Evolutionary conservation across 2,329 filamentous ascomycete genomes (phyloP), one percentile per base, ranked within the genome.

Genomic region (Scedosporium aurantiacum): DNA sequence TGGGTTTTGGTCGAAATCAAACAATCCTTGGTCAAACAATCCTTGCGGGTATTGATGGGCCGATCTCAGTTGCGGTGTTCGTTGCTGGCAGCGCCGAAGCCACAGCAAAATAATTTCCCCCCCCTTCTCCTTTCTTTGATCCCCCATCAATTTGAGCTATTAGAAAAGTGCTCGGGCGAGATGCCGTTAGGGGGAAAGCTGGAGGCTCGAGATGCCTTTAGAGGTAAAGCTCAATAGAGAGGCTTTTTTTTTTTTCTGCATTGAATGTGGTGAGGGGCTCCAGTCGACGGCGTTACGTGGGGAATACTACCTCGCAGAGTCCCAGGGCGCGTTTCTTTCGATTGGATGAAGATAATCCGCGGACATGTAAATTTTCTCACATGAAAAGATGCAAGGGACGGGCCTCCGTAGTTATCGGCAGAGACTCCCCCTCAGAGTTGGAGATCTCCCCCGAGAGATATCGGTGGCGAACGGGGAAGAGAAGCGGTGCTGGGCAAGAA

Each of bases 101-200:
- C 5, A 47, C 5, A 21, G 43, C 14, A 10, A 6, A 23, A 47
- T 47, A 47, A 18, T 47, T 47, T n/a, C 18, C n/a, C 18, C 18
- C n/a, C 18, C 18, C 6, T 47, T 21, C 43, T 47, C 43, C 43
- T 47, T 21, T 23, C 43, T 47, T n/a, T 27, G 18, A n/a, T 54
- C 16, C 50, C n/a, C 23, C 50, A 12, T 54, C 50, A 18, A 28
- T 21, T 27, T 54, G 50, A 14, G 23, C 43, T 21, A 47, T 47
- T 21, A 28, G 23, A 54, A 54, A 23, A 14, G n/a, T 23, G 18
- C 50, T 54, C 50, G 50, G 50, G 50, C 12, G 18, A 54, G 50
- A 54, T 54, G 50, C 50, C 50, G 50, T 54, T 54, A 54, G 50
- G 50, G 50, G 43, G 50, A 54, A 54, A 54, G 23, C 50, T 54